A percentile compares a stretch with the other conserved stretches of the same genome.
Evolutionary conservation across 1,284 basidiomycete genomes (phyloP).

Genomic region (Sporisorium sorghi): DNA sequence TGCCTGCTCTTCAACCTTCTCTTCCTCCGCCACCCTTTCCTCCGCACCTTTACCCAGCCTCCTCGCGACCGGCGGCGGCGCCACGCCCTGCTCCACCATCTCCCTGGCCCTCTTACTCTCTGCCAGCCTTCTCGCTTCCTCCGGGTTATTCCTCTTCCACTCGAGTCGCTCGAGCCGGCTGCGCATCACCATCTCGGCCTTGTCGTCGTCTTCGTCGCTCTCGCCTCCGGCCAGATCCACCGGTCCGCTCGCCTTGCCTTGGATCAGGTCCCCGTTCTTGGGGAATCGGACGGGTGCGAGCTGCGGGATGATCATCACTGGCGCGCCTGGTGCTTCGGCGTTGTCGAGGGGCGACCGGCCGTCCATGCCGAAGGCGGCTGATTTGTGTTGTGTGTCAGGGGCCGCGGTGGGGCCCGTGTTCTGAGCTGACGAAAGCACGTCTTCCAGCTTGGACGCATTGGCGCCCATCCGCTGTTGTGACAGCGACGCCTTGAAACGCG

Average conservation of each 20-base stretch:
- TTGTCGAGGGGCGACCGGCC: constrained; percentile 4
- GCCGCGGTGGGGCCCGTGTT: constrained; percentile 27
- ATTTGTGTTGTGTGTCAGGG: background rate
- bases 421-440: constrained; percentile 40
- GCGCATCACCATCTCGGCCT: constrained; percentile 55
- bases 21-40: background rate
- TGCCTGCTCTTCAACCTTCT: background rate
- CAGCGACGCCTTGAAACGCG: constrained; percentile 55
- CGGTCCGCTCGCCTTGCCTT: constrained; percentile 23
- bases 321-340: constrained; percentile 7
- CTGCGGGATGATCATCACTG: constrained; percentile 58
- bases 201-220: constrained; percentile 59
- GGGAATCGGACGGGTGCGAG: constrained; percentile 50
- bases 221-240: constrained; percentile 54
- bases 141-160: constrained; percentile 41
- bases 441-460: constrained; percentile 27
- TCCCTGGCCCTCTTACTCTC: constrained; percentile 23
- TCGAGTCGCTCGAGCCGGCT: constrained; percentile 46
- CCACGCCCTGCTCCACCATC: constrained; percentile 17
- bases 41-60: background rate
- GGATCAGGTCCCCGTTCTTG: constrained; percentile 45
- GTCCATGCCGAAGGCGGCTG: constrained; percentile 34
- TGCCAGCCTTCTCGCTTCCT: constrained; percentile 19
- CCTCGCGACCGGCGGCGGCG: constrained; percentile 17
- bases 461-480: constrained; percentile 10